Base-by-base conservation (phyloP, 208 protist species). In the Acanthamoeba quina region DNA sequence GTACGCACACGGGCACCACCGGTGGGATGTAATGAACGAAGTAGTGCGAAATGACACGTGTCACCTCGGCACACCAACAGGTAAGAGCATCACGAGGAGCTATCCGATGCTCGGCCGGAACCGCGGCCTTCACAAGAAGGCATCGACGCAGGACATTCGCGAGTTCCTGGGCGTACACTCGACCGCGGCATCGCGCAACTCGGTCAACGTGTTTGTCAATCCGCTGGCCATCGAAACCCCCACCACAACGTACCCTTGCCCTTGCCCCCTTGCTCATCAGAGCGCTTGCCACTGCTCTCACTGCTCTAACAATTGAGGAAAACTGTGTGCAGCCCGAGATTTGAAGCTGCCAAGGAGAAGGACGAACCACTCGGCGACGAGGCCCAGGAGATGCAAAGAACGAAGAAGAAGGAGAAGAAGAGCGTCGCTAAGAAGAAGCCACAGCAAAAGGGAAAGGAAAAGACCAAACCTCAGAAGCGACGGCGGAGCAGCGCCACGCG, bases 141-240 rank as follows among this genome's bases (percentile, higher is more conserved):
- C 78, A 13, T 86, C 78, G 44, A 86, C 78, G 26, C 78, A 86
- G 52, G 78, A 86, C 34, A 86, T 86, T 37, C 78, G 78, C n/a
- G 78, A 86, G 49, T 86, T 86, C 78, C 52, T 86, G 26, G 78
- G 78, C 44, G 49, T 86, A 5, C 26, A 52, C 19, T 80, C 70
- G 15, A 86, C 44, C 49, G 9, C 78, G 3, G 17, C 49, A 3
- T 86, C 78, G 6, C 78, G 78, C 49, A 86, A 44, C 78, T 86
- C 78, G 52, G 31, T 62, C 29, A 86, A 86, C 34, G 78, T 86
- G n/a, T 56, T 41, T 26, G 78, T 86, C 19, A 86, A 86, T 49
- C 78, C 78, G 10, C 78, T 86, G 17, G 78, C 78, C 78, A 86
- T 86, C 49, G 78, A 86, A 24, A 64, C 78, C 7, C 78, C 78